Evolutionary conservation across 176 grass and related monocot genomes (phyloP), one percentile per base, ranked within the genome.

Genomic region (Ensete glaucum): DNA sequence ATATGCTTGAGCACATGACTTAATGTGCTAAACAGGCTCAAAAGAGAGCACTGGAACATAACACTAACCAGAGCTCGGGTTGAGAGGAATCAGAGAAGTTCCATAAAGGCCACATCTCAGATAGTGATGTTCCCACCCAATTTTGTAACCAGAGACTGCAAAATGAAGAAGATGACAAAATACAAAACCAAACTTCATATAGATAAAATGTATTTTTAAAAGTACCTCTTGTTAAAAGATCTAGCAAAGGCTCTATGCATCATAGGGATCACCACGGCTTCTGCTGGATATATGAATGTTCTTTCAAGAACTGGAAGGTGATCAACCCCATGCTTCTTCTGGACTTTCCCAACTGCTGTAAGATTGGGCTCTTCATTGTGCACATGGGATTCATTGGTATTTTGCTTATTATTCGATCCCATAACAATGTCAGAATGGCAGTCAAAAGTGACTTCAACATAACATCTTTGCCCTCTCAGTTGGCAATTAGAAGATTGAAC

Each of bases 401-500:
- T 83, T 69, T 85, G 81, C 78, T 84, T 83, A 82, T 73, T 84
- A 78, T 90, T 76, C 2, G 57, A 67, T 55, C 79, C 88, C 72
- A 77, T 55, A 88, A 80, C 68, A 82, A 74, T 91, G 67, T 83
- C 76, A 64, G 80, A 83, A 53, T 82, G 81, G 80, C 92, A 87
- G 73, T 88, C 90, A 87, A 94, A 84, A 66, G 95, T 87, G 71
- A 98, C 86, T 98, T 98, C 90, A 81, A 98, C 88, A 82, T 91
- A 94, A 73, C 86, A 98, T 84, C 82, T 98, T 83, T 98, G 95
- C 29, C 95, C 95, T 80, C 90, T 94, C 80, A 93, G 63, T 84
- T 87, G 90, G 64, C 80, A 91, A 62, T 65, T 79, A 50, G 84
- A 88, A 75, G 83, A 87, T 78, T 89, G 95, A 85, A 72, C 87